Percentiles rank a stretch among this genome's conserved stretches.
Conservation (phyloP, 2,329 filamentous ascomycete species). For the Ophiostoma himal-ulmi region DNA sequence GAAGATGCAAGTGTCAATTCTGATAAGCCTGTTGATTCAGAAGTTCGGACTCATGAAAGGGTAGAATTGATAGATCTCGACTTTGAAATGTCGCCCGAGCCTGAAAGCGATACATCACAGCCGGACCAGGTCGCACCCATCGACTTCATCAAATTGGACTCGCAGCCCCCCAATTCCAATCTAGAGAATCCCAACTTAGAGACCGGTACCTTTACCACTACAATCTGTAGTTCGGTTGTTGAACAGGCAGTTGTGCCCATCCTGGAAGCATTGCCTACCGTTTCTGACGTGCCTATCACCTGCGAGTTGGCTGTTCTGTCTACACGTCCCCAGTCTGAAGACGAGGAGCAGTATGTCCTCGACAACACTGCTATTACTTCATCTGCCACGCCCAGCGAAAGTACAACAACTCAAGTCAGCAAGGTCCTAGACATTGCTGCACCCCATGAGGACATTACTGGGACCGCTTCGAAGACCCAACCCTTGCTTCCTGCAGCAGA, state of each 20-base stretch:
- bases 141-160: background rate
- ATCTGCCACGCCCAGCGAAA: background rate
- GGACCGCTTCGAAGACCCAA: background rate
- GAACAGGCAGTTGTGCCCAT: background rate
- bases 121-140: background rate
- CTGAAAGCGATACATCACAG: background rate
- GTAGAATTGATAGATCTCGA: background rate
- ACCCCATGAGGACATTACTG: background rate
- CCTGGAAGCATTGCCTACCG: background rate
- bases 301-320: background rate
- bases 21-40: background rate
- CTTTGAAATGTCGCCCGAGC: background rate
- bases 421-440: background rate
- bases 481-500: background rate
- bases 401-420: background rate
- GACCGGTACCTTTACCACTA: no score
- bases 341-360: background rate
- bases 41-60: background rate
- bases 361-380: background rate
- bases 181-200: no score
- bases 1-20: background rate
- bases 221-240: no score
- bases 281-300: background rate
- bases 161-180: background rate
- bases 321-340: background rate